Evolutionary conservation across 163 green algal species (phyloP), one percentile per base, ranked within the genome.

Genomic region (Coccomyxa subellipsoidea): DNA sequence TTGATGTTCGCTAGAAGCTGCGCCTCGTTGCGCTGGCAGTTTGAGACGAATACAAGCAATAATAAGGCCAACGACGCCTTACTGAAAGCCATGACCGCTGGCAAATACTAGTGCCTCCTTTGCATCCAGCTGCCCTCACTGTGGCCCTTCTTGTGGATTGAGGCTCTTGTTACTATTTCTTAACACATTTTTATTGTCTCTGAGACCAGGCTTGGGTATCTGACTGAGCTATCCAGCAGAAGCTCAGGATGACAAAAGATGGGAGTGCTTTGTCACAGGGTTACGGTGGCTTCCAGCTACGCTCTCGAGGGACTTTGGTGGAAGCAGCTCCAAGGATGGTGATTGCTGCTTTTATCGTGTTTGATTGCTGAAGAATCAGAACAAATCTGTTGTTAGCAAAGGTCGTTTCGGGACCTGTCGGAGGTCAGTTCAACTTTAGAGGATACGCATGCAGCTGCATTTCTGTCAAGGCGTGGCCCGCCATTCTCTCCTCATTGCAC

Each of bases 1-100:
- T 73, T 73, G 29, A 73, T 34, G 66, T 73, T 73, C 27, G 66
- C 6, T 36, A 73, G 66, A 73, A 73, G 66, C 66, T 73, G 66
- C 27, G 66, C 66, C n/a, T 73, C 29, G 66, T 23, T 73, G 27
- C 27, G 29, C 40, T 54, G 40, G 15, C 21, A 12, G 4, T 18
- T 27, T 12, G 0, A 12, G 47, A 23, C 23, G 3, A 59, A 27
- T 27, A 6, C 1, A 21, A 59, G 47, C 21, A 59, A 1, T 8
- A 59, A 5, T 7, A 59, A 6, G 23, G 47, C 47, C 47, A 59
- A 59, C 15, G 47, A 18, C 23, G 23, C 47, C 47, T 59, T 59
- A 59, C 4, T 27, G 23, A 59, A 1, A 27, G 15, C 47, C 47
- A 59, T 59, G 3, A 59, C 47, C 21, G 47, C 3, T 59, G 5